Conservation (phyloP, 202 grass and related monocot species). For the Brachypodium distachyon region DNA sequence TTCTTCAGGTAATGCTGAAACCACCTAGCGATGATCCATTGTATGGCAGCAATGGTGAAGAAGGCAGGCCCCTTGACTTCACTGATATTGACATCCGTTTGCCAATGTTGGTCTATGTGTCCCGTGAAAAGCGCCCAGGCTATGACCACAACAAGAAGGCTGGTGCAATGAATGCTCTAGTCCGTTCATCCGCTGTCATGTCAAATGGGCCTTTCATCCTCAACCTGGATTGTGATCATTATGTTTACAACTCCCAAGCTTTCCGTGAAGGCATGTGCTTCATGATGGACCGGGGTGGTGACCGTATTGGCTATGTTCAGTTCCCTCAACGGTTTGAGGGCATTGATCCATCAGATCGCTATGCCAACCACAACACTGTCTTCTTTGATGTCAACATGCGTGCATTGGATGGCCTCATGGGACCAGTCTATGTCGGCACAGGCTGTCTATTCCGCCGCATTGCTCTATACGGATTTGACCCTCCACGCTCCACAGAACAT, state of each 20-base stretch:
- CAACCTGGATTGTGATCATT: constrained; percentile 96
- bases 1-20: constrained; percentile 86
- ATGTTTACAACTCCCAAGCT: constrained; percentile 91
- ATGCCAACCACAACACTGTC: constrained; percentile 97
- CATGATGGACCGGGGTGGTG: constrained; percentile 98
- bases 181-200: constrained; percentile 89
- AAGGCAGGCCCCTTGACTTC: constrained; percentile 67
- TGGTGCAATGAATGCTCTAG: constrained; percentile 92
- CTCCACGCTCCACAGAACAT: constrained; percentile 79
- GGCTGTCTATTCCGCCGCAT: constrained; percentile 90
- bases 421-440: constrained; percentile 90
- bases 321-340: constrained; percentile 96
- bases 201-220: constrained; percentile 98
- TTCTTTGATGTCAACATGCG: constrained; percentile 99
- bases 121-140: constrained; percentile 88
- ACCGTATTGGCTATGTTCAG: constrained; percentile 88
- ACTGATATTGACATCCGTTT: constrained; percentile 79
- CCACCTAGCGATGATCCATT: constrained; percentile 82
- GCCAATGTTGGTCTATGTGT: constrained; percentile 87
- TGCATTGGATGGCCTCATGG: constrained; percentile 78
- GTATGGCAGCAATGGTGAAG: constrained; percentile 45
- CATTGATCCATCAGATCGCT: constrained; percentile 93
- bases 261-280: constrained; percentile 96
- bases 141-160: constrained; percentile 99
- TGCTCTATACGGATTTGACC: constrained; percentile 89